phyloP scores from a whole-genome alignment of 805 yeast species.

The Metschnikowia noctiluminum region DNA sequence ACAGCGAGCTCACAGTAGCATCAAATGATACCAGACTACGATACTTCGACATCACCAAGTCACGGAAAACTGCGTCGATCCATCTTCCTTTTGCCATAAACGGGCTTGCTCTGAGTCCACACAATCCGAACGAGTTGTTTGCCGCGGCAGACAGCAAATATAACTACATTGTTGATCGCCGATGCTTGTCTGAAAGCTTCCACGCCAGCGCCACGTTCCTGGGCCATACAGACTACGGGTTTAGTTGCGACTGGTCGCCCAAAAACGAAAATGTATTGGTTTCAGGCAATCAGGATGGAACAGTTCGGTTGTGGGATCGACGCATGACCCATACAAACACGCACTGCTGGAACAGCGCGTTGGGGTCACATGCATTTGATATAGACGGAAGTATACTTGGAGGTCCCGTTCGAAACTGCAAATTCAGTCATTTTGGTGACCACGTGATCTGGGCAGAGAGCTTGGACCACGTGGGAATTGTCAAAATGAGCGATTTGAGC shows the following conservation, averaged over 20 bases:
- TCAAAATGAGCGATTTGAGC: slow-evolving; percentile 35
- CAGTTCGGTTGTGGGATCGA: slow-evolving; percentile 52
- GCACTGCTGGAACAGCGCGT: slow-evolving; percentile 35
- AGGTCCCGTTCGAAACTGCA: slow-evolving; percentile 53
- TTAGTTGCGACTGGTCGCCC: slow-evolving; percentile 58
- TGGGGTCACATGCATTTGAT: slow-evolving; percentile 23
- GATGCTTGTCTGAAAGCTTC: slow-evolving; percentile 20
- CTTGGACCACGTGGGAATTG: slow-evolving; percentile 53
- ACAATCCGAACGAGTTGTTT: slow-evolving; percentile 35
- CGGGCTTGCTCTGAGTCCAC: slow-evolving; percentile 43
- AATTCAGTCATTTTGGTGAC: slow-evolving; percentile 45
- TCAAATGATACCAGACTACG: slow-evolving; percentile 49
- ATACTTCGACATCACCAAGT: slow-evolving; percentile 33
- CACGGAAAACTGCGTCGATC: slow-evolving; percentile 9
- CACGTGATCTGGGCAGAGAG: slow-evolving; percentile 49
- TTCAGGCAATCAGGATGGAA: slow-evolving; percentile 61
- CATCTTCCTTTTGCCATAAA: slow-evolving; percentile 49
- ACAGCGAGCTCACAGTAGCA: slow-evolving; percentile 39
- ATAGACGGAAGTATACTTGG: slow-evolving; percentile 20
- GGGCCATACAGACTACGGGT: slow-evolving; percentile 56
- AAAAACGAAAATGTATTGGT: slow-evolving; percentile 40
- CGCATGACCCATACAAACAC: slow-evolving; percentile 30
- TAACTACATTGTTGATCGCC: slow-evolving; percentile 43
- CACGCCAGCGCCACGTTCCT: slow-evolving; percentile 16
- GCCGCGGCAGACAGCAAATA: slow-evolving; percentile 50